Base-by-base conservation (phyloP, 805 yeast genomes). In the Lipomyces sp. region DNA sequence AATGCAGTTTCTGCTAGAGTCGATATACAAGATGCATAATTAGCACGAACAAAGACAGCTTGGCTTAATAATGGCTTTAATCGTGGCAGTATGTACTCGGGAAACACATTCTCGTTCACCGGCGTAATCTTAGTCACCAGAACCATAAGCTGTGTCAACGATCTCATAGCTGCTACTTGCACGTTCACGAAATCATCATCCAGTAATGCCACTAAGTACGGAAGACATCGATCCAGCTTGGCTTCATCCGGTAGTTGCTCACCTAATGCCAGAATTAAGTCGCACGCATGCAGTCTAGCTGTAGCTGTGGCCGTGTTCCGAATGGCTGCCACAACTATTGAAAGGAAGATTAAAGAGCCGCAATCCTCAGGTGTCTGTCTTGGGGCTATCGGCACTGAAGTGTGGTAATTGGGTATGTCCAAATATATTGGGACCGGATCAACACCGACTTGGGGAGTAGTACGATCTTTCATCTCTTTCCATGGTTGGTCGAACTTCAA, bases 211-310 rank as follows among this genome's bases (percentile, higher is more conserved):
- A 90, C 83, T 32, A 95, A 76, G 74, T 89, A 91, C 0, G 99
- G 98, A 32, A 95, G 76, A 39, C 92, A 86, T 56, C 98, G 78
- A 75, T 95, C 98, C 51, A 95, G 79, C 75, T 92, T 94, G 15
- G 87, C 87, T 64, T 90, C 96, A 75, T 95, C 98, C 32, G 85
- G 84, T 1, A 92, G 80, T 64, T 86, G 84, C 73, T 90, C 97
- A 1, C 94, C 85, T 24, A 94, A 81, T 0, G 91, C 90, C 7
- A 90, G 76, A 0, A 95, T 83, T 68, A 93, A 77, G 73, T 92
- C 95, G 68, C 96, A 83, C 0, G 93, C 94, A 72, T 86, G 85
- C 7, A 88, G 75, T 67, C 90, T 81, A 53, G 87, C 85, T 0
- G 83, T 74, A 0, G 91, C 87, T 33, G 84, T 84, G 6, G 85